Evolutionary conservation across 2,329 filamentous ascomycete species (phyloP).

Genomic region (Epicoccum nigrum): DNA sequence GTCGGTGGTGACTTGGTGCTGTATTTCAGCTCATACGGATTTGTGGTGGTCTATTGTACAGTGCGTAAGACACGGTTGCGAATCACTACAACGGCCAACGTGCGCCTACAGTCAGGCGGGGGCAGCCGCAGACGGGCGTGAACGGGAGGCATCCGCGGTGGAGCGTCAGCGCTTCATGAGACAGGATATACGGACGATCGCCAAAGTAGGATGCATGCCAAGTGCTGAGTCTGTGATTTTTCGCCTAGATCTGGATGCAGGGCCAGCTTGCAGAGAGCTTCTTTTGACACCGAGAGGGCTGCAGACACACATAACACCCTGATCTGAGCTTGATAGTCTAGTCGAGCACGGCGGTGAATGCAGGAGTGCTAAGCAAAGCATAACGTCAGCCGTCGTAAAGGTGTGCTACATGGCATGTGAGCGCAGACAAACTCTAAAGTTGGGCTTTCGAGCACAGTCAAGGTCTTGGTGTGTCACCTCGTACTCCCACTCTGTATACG

Average conservation of each 20-base stretch:
- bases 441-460: not conserved
- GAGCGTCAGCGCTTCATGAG: constrained; percentile 15
- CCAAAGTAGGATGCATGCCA: constrained; percentile 14
- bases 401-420: not conserved
- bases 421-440: not conserved
- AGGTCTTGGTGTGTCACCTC: constrained; percentile 4
- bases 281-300: constrained; percentile 1
- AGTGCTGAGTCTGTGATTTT: constrained; percentile 3
- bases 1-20: too few relatives aligned
- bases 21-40: too few relatives aligned
- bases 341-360: not conserved
- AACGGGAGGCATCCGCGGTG: constrained; percentile 12
- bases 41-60: too few relatives aligned
- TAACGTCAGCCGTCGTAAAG: constrained; percentile 5
- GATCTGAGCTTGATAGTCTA: not conserved
- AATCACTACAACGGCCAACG: too few relatives aligned
- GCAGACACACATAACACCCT: not conserved
- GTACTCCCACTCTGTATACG: not conserved
- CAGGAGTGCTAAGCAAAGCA: not conserved
- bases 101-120: not conserved
- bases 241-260: constrained; percentile 9
- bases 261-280: constrained; percentile 11
- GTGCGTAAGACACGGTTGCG: too few relatives aligned
- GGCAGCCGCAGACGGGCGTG: constrained; percentile 4
- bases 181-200: constrained; percentile 7